These are phyloP conservation scores for Fusarium pilosicola DNA, from an alignment of 2,329 filamentous ascomycete species.

Conservation along the genomic window DNA sequence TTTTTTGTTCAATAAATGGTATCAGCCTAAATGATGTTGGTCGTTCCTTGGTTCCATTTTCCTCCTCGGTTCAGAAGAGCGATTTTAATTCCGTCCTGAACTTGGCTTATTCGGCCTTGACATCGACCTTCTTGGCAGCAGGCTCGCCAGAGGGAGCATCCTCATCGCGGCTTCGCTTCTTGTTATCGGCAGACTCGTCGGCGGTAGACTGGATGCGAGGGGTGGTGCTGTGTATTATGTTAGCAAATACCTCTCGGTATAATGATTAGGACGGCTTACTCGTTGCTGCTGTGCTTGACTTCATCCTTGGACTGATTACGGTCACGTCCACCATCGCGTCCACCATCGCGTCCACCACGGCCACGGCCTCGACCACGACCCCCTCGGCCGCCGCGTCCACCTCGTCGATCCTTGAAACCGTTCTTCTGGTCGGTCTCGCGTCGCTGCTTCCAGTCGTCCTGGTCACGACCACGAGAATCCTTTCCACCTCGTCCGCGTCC, in stretches of 20 bases:
- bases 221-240: constrained; percentile 34
- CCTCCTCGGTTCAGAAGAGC: background rate
- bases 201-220: constrained; percentile 59
- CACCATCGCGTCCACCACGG: constrained; percentile 52
- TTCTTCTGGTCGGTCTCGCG: constrained; percentile 70
- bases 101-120: constrained; percentile 64
- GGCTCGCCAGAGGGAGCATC: constrained; percentile 56
- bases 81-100: constrained; percentile 53
- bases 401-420: constrained; percentile 63
- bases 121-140: constrained; percentile 71
- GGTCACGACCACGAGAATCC: constrained; percentile 55
- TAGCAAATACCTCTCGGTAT: constrained; percentile 4
- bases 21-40: constrained; percentile 25
- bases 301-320: constrained; percentile 47
- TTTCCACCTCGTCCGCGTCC: constrained; percentile 52
- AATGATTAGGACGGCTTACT: constrained; percentile 31
- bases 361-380: constrained; percentile 57
- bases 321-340: constrained; percentile 46
- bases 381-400: constrained; percentile 56
- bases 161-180: constrained; percentile 67
- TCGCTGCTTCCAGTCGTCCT: constrained; percentile 72
- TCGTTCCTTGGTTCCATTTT: constrained; percentile 2
- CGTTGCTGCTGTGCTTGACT: constrained; percentile 41
- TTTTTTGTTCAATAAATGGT: constrained; percentile 35
- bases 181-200: constrained; percentile 51